A percentile compares a stretch with the other conserved stretches of the same genome.
phyloP scores from a whole-genome alignment of 306 rosid species.

The Citrullus amarus region DNA sequence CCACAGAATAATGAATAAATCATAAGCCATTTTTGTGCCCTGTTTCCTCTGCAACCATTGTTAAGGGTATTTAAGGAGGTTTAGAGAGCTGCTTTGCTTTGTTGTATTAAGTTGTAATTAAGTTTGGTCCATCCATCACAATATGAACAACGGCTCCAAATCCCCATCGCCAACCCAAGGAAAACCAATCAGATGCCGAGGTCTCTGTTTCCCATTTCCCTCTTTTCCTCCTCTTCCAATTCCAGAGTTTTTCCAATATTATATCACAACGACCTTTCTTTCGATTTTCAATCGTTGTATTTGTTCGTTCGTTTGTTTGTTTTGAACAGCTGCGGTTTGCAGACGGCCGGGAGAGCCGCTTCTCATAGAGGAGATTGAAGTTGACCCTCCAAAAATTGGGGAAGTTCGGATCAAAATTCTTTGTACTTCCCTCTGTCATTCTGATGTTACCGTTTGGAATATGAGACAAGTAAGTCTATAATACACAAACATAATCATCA shows the following conservation, averaged over 20 bases:
- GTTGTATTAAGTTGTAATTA: background rate
- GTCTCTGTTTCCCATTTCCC: background rate
- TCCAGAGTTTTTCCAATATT: too few species aligned
- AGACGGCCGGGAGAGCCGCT: conserved; percentile 40
- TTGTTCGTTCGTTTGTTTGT: background rate
- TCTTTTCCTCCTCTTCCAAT: background rate
- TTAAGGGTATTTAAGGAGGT: background rate
- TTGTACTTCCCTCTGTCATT: conserved; percentile 48
- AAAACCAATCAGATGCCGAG: background rate
- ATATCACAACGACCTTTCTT: too few species aligned
- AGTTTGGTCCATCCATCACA: background rate
- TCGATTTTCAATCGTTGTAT: background rate
- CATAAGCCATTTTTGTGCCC: background rate
- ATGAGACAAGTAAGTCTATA: conserved; percentile 12
- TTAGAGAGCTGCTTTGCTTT: too few species aligned
- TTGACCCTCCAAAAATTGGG: conserved; percentile 49
- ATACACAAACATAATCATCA: too few species aligned
- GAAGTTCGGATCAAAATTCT: conserved; percentile 47
- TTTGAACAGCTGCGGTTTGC: conserved; percentile 47
- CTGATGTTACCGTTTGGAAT: conserved; percentile 44
- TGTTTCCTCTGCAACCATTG: background rate
- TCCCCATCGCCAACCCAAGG: background rate
- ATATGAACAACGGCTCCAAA: background rate
- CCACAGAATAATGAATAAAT: too few species aligned
- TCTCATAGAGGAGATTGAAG: conserved; percentile 40